Conservation (phyloP, 1,139 yeast species). For the Debaryomyces robertsiae region DNA sequence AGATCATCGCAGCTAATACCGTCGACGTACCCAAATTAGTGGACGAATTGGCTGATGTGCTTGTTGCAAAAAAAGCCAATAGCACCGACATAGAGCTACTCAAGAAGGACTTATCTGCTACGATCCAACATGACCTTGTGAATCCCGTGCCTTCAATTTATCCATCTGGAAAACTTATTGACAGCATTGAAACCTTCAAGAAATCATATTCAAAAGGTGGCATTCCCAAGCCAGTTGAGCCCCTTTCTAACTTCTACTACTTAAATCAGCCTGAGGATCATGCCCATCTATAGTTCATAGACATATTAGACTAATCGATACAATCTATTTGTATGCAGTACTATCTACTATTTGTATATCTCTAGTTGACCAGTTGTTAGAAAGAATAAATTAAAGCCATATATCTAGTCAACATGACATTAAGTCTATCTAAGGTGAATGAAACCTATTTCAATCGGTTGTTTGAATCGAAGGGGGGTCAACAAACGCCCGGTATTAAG, state of each 20-base stretch:
- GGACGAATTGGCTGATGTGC: slow-evolving; percentile 14
- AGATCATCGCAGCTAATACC: slow-evolving; percentile 23
- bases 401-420: slow-evolving; percentile 23
- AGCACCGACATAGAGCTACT: slow-evolving; percentile 1
- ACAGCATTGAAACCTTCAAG: slow-evolving; percentile 29
- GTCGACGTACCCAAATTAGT: slow-evolving; percentile 22
- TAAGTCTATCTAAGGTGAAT: slow-evolving; percentile 39
- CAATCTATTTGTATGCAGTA: slow-evolving; percentile 1
- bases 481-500: slow-evolving; percentile 37
- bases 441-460: slow-evolving; percentile 41
- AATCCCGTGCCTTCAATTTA: slow-evolving; percentile 30
- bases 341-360: neutral
- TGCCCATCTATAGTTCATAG: slow-evolving; percentile 13
- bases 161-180: slow-evolving; percentile 29
- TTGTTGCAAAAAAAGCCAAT: slow-evolving; percentile 2
- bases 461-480: slow-evolving; percentile 26
- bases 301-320: neutral
- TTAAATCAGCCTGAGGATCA: slow-evolving; percentile 24
- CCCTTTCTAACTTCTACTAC: slow-evolving; percentile 35
- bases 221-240: slow-evolving; percentile 34
- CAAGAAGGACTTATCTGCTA: slow-evolving; percentile 13
- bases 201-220: slow-evolving; percentile 28
- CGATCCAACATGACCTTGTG: slow-evolving; percentile 19
- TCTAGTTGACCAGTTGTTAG: too few relatives aligned
- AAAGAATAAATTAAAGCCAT: too few relatives aligned